Evolutionary conservation across 495 filamentous ascomycete species (phyloP).

Genomic region (Clavariopsis aquatica): DNA sequence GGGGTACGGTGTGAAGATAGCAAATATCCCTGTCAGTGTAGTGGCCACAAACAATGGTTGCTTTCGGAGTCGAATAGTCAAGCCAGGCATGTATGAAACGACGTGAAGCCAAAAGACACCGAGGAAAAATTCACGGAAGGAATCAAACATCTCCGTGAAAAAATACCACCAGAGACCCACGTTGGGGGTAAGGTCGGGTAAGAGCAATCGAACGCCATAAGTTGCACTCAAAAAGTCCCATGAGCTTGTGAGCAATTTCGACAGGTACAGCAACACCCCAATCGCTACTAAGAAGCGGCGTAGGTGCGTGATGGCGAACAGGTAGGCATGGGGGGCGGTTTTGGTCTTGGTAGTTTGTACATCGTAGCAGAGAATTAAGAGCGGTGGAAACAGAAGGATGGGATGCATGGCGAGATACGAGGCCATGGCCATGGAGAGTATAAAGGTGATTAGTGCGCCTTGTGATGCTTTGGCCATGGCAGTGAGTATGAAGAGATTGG

Average conservation of each 20-base stretch:
- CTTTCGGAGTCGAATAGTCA: slow-evolving; percentile 68
- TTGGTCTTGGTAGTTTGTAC: slow-evolving; percentile 19
- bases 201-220: slow-evolving; percentile 86
- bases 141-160: slow-evolving; percentile 99
- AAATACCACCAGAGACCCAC: slow-evolving; percentile 99
- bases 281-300: slow-evolving; percentile 47
- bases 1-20: slow-evolving; percentile 95
- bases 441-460: slow-evolving; percentile 71
- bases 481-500: slow-evolving; percentile 81
- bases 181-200: slow-evolving; percentile 93
- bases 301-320: slow-evolving; percentile 58
- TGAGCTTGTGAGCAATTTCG: slow-evolving; percentile 70
- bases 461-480: slow-evolving; percentile 80
- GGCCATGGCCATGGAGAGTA: slow-evolving; percentile 82
- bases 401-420: slow-evolving; percentile 93
- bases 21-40: slow-evolving; percentile 80
- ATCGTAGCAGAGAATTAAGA: slow-evolving; percentile 82
- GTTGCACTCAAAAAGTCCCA: slow-evolving; percentile 85
- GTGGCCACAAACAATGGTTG: slow-evolving; percentile 86
- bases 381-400: slow-evolving; percentile 76
- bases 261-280: slow-evolving; percentile 64
- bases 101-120: slow-evolving; percentile 98
- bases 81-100: slow-evolving; percentile 78
- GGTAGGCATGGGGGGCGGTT: slow-evolving; percentile 10
- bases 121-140: slow-evolving; percentile 94